Conservation (phyloP, 257 asterid species). For the Nicotiana undulata region DNA sequence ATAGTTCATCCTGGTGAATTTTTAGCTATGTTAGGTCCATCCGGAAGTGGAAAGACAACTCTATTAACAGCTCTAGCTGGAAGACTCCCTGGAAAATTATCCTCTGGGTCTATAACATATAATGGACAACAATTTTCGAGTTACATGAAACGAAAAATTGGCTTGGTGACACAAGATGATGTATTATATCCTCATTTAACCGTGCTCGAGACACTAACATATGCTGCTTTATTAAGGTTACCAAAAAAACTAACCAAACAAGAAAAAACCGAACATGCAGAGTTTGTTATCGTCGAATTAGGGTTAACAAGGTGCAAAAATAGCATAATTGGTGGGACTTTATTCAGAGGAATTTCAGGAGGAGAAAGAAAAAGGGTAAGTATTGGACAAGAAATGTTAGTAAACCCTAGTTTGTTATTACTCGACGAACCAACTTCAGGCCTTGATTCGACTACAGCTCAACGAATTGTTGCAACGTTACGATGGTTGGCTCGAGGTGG, state of each 20-base stretch:
- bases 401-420: slow-evolving; percentile 67
- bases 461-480: slow-evolving; percentile 47
- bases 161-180: slow-evolving; percentile 84
- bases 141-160: slow-evolving; percentile 41
- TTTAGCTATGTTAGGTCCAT: slow-evolving; percentile 83
- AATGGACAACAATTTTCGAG: slow-evolving; percentile 52
- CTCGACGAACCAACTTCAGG: slow-evolving; percentile 94
- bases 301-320: slow-evolving; percentile 62
- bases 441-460: slow-evolving; percentile 83
- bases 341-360: slow-evolving; percentile 67
- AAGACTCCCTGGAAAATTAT: slow-evolving; percentile 41
- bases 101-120: slow-evolving; percentile 51
- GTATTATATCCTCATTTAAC: slow-evolving; percentile 72
- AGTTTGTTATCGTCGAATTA: slow-evolving; percentile 40
- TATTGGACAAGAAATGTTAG: slow-evolving; percentile 82
- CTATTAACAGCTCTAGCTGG: slow-evolving; percentile 67
- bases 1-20: slow-evolving; percentile 67
- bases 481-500: slow-evolving; percentile 59
- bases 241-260: slow-evolving; percentile 32
- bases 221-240: slow-evolving; percentile 56
- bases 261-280: slow-evolving; percentile 60
- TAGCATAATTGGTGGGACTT: slow-evolving; percentile 50
- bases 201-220: slow-evolving; percentile 65
- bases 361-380: slow-evolving; percentile 85
- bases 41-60: slow-evolving; percentile 92